Conservation (phyloP, 169 alveolate species). For the Plasmodium vivax region DNA sequence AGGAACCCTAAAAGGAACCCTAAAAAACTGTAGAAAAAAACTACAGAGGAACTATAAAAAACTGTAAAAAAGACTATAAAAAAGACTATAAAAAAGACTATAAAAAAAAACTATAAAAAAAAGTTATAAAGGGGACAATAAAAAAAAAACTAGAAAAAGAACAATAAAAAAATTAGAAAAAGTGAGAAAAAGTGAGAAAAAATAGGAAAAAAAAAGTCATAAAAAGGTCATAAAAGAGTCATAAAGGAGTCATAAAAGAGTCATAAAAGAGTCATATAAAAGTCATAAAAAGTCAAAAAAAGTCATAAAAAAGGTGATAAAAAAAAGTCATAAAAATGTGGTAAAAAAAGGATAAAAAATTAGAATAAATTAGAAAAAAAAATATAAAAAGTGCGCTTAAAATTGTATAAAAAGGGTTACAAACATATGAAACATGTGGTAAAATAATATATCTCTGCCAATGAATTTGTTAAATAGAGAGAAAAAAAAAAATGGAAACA, state of each 20-base stretch:
- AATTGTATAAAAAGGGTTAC: not conserved
- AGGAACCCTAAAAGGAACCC: not conserved
- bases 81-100: not conserved
- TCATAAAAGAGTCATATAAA: not conserved
- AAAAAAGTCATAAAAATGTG: not conserved
- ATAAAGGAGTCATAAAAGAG: not conserved
- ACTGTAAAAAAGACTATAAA: not conserved
- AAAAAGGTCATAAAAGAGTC: not conserved
- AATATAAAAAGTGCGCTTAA: not conserved
- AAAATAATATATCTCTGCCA: not conserved
- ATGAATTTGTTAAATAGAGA: not conserved
- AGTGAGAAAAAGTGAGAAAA: not conserved
- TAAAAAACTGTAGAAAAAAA: not conserved
- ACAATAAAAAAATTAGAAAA: not conserved
- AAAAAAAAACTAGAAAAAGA: not conserved
- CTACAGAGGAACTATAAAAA: not conserved
- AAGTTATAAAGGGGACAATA: not conserved
- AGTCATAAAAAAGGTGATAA: not conserved
- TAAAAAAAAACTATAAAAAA: not conserved
- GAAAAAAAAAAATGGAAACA: not conserved
- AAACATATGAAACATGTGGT: not conserved
- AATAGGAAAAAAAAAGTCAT: not conserved
- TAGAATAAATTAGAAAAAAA: no score
- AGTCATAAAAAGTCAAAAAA: not conserved
- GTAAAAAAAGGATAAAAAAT: not conserved